Conservation (phyloP, 805 yeast genomes). For the Starmerella vaccinii region DNA sequence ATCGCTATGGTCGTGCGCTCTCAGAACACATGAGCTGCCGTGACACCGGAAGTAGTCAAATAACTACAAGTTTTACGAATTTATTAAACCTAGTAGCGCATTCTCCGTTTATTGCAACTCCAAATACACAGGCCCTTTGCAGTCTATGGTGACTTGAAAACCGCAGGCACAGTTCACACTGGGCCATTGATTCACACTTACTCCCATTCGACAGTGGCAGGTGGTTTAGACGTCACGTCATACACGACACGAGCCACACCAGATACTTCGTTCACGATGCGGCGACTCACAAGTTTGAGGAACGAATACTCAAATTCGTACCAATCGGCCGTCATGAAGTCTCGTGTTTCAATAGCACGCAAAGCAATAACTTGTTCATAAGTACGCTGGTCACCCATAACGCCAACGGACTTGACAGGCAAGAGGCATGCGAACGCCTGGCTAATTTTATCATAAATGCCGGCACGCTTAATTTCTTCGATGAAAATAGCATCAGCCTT, state of each 20-base stretch:
- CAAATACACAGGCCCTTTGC: no score
- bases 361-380: constrained; percentile 98
- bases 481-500: constrained; percentile 94
- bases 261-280: constrained; percentile 96
- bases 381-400: constrained; percentile 98
- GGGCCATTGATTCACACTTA: no score
- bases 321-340: constrained; percentile 99
- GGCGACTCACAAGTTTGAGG: constrained; percentile 83
- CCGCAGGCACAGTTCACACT: no score
- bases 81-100: no score
- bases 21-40: not conserved
- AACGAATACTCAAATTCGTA: constrained; percentile 82
- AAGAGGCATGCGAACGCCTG: constrained; percentile 96
- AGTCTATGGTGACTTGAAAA: no score
- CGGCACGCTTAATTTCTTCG: constrained; percentile 89
- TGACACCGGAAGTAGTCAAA: no score
- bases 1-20: constrained; percentile 33
- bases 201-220: constrained; percentile 99
- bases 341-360: constrained; percentile 95
- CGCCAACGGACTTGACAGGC: constrained; percentile 98
- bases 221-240: constrained; percentile 98
- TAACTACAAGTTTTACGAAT: no score
- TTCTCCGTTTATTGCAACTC: no score
- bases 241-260: constrained; percentile 99
- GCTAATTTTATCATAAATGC: constrained; percentile 81